Evolutionary conservation across 345 rosid genomes (phyloP).

Genomic region (Dipteronia dyeriana): DNA sequence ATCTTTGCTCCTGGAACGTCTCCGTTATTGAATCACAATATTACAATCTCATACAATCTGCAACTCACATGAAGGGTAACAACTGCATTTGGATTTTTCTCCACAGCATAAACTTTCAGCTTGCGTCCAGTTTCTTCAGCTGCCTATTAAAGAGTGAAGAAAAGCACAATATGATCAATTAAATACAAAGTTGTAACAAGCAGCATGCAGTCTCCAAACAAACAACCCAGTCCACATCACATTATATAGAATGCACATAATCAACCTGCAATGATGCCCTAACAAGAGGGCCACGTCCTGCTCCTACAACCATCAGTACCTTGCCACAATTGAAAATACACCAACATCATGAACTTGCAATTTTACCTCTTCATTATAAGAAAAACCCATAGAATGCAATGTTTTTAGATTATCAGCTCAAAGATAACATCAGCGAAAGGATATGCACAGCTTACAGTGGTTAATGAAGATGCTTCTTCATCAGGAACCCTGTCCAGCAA

Average conservation of each 20-base stretch:
- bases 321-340: constrained; percentile 27
- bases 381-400: background rate
- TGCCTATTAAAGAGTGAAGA: constrained; percentile 55
- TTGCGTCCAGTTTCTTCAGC: constrained; percentile 93
- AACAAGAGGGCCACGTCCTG: constrained; percentile 98
- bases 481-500: constrained; percentile 87
- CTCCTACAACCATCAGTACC: constrained; percentile 99
- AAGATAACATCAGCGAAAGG: background rate
- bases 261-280: constrained; percentile 94
- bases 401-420: constrained; percentile 1
- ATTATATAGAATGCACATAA: constrained; percentile 24
- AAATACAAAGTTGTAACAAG: constrained; percentile 20
- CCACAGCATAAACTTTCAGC: constrained; percentile 88
- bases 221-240: constrained; percentile 13
- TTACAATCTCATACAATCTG: constrained; percentile 6
- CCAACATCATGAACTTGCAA: constrained; percentile 6
- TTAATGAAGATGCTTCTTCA: constrained; percentile 46
- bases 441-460: constrained; percentile 58
- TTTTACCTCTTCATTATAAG: constrained; percentile 7
- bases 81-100: constrained; percentile 99
- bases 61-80: constrained; percentile 93
- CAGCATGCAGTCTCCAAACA: constrained; percentile 7
- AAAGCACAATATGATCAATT: constrained; percentile 14
- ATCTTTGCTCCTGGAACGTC: background rate
- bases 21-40: constrained; percentile 9